Evolutionary conservation across 2,329 filamentous ascomycete genomes (phyloP), one percentile per base, ranked within the genome.

Genomic region (Hypomyces rosellus): DNA sequence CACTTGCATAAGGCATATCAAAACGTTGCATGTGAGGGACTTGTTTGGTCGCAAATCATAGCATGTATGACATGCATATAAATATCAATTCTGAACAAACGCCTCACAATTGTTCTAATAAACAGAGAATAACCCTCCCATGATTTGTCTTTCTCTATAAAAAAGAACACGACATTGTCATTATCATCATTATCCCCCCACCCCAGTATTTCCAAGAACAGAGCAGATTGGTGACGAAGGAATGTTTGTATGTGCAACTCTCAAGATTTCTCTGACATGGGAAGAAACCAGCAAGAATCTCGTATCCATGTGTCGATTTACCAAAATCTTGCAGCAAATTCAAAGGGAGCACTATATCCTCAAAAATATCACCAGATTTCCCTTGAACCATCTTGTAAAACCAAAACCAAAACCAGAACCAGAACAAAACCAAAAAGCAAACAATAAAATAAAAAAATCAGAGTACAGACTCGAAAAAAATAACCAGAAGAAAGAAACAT

Each of bases 261-360:
- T 30, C 25, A 6, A 6, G 25, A 30, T 8, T 30, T 30, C 6
- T 30, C 25, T 11, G 25, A 30, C 25, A 3, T 30, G 6, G 20
- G 5, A 30, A 30, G 2, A 30, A 30, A 6, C 25, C 25, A 30
- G 25, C 25, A 30, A 30, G 25, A 30, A 30, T 2, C 25, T 30
- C 25, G 25, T 30, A 30, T 30, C 25, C 25, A 30, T 30, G 4
- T 30, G 25, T 30, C 9, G 25, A 30, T 30, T 30, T 4, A 12
- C 42, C 34, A 22, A 33, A 43, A 14, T 20, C 14, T 33, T 34
- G 33, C 8, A 43, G 8, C 41, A 43, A 22, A 9, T 25, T 40
- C 20, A 45, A 41, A 41, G 42, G 37, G 46, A 41, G 20, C 44
- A 41, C 39, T 45, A 46, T 50, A 40, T 46, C 33, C 16, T 18